Evolutionary conservation across 2,329 filamentous ascomycete species (phyloP), one percentile per base, ranked within the genome.

Genomic region (Neonectria ditissima): DNA sequence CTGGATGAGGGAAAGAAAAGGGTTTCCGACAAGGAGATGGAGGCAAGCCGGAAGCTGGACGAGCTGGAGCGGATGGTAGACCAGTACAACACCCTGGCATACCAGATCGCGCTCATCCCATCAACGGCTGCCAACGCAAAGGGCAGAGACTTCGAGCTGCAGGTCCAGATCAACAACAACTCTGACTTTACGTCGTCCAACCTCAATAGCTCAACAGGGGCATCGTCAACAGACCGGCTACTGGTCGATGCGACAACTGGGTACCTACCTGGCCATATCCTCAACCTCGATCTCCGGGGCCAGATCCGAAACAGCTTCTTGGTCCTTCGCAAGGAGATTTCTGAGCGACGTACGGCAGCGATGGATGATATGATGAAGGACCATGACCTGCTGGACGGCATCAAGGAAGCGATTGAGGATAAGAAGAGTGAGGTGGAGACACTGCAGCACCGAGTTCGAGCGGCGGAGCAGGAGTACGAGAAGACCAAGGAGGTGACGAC

Each of bases 331-430:
- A 97, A 97, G 77, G 93, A 97, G 67, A 92, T 99, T 69, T 93
- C 93, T n/a, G 94, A 97, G 77, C 87, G 96, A 58, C 87, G 95
- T 55, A 93, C 91, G 65, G 83, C 87, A 5, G 92, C 92, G 1
- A 89, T 97, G 74, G 95, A 98, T 75, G 89, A 91, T 55, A 96
- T 97, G 84, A 92, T 97, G 87, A 95, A 96, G 75, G 94, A 97
- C 70, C 92, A 97, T 74, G 96, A 98, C 77, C 85, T 97, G 67
- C 87, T 99, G 10, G 94, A 98, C 77, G 93, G 92, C 70, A 95
- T 97, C 77, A 96, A 96, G 78, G 97, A 99, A 80, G 94, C 94
- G 16, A 96, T 99, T 79, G 94, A 97, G 76, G 95, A 99, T 80
- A 97, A 97, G 82, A 87, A 91, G 65, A 91, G 90, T 69, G 96